Base-by-base conservation (phyloP, 2,329 filamentous ascomycete species). In the Diaporthe citri region DNA sequence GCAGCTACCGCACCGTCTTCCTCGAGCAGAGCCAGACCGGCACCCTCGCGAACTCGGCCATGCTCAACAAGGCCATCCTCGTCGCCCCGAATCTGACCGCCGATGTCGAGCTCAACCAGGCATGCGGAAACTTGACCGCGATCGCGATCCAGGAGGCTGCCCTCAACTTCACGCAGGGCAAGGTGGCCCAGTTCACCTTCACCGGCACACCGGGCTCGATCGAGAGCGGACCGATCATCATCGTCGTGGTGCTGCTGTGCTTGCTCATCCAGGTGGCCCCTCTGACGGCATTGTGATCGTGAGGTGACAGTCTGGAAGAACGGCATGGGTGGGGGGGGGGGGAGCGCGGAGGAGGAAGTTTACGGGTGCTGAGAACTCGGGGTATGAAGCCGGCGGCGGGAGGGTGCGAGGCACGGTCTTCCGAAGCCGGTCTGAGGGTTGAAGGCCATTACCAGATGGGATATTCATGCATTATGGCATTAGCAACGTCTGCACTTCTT, bases 1-100 rank as follows among this genome's bases (percentile, higher is more conserved):
- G 83, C 75, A 85, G 85, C 70, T 85, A 86, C 74, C 86, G 87
- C 71, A 83, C 83, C n/a, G 85, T 85, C 15, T 86, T 86, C 79
- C 79, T 88, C 64, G 82, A 84, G 72, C 84, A 84, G 46, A 84
- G 86, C 20, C 83, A 82, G 39, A 77, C 85, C 60, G 87, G 87
- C 74, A 86, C 85, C 69, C 79, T 82, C 64, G 77, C 79, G 22
- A 82, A 83, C 56, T 81, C 81, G 8, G 79, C 78, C 43, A 85
- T 88, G 81, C 82, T 88, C 78, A 84, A 87, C 74, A 80, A 79
- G 25, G 84, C 86, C 66, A 81, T 83, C 64, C 80, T 79, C 48
- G 84, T 85, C 76, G 78, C 84, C 57, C 79, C 80, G 66, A 78
- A 79, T 2, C 79, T 88, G 76, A 86, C 82, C 55, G 80, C 83